Conservation (phyloP, 2,329 filamentous ascomycete species). For the Botrytis galanthina region DNA sequence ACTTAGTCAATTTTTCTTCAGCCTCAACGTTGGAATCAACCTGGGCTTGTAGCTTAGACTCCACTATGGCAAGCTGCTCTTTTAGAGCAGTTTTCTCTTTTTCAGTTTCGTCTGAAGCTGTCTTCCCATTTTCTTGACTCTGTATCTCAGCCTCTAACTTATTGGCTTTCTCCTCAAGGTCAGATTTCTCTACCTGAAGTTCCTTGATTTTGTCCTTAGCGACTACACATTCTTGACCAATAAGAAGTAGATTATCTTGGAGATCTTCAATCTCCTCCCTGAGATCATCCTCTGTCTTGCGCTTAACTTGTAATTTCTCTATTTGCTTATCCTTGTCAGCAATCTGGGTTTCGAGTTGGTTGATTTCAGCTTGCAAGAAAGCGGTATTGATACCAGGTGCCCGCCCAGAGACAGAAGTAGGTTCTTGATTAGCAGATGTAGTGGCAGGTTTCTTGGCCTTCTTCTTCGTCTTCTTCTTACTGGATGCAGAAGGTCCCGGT, state of each 20-base stretch:
- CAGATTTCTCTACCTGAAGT: slow-evolving; percentile 65
- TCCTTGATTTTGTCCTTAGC: slow-evolving; percentile 74
- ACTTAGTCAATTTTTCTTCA: slow-evolving; percentile 56
- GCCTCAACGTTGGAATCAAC: slow-evolving; percentile 39
- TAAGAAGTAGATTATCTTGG: slow-evolving; percentile 72
- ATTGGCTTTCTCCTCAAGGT: slow-evolving; percentile 61
- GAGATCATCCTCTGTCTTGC: slow-evolving; percentile 74
- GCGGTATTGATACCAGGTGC: slow-evolving; percentile 19
- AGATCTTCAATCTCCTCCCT: slow-evolving; percentile 83
- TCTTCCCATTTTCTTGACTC: slow-evolving; percentile 53
- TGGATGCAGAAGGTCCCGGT: slow-evolving; percentile 41
- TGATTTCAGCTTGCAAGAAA: slow-evolving; percentile 33
- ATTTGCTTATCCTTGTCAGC: slow-evolving; percentile 60
- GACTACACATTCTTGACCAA: slow-evolving; percentile 82
- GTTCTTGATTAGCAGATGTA: slow-evolving; percentile 33
- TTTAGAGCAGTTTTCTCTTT: background rate
- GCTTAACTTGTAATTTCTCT: slow-evolving; percentile 64
- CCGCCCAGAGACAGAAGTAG: slow-evolving; percentile 28
- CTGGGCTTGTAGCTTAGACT: background rate
- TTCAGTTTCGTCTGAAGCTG: background rate
- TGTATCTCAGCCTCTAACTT: slow-evolving; percentile 75
- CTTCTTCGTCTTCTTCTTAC: slow-evolving; percentile 68
- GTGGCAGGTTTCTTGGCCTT: slow-evolving; percentile 75
- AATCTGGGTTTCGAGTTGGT: slow-evolving; percentile 34
- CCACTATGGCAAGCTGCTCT: background rate